Percentiles rank a stretch among this genome's conserved stretches.
These are phyloP conservation scores for Cubamyces sp. DNA, from an alignment of 768 basidiomycete species.

Conservation along the genomic window DNA sequence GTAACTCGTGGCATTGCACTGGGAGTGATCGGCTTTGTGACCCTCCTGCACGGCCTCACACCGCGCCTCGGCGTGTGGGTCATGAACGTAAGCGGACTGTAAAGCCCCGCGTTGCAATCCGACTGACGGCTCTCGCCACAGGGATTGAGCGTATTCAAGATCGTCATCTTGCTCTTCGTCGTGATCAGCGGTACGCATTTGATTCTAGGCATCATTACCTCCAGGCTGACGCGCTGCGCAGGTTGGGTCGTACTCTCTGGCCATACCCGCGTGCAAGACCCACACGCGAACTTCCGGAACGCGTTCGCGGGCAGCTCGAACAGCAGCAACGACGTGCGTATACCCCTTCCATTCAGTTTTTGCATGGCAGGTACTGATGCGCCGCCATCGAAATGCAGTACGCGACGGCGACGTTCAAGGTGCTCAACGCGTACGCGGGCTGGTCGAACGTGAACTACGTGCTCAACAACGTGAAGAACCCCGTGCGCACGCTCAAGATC, in stretches of 20 bases:
- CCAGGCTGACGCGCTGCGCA: slow-evolving; percentile 11
- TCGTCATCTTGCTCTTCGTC: slow-evolving; percentile 55
- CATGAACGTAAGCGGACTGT: slow-evolving; percentile 51
- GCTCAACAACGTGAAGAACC: slow-evolving; percentile 62
- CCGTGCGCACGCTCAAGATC: slow-evolving; percentile 63
- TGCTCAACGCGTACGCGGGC: slow-evolving; percentile 51
- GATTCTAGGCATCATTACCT: not conserved
- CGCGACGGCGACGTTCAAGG: slow-evolving; percentile 63
- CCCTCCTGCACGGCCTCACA: slow-evolving; percentile 54
- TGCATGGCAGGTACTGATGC: not conserved
- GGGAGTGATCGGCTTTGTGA: slow-evolving; percentile 55
- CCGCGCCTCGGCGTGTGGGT: slow-evolving; percentile 52
- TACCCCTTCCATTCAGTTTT: not conserved
- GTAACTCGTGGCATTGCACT: slow-evolving; percentile 61
- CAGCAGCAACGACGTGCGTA: slow-evolving; percentile 50
- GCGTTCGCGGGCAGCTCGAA: slow-evolving; percentile 59
- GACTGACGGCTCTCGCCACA: slow-evolving; percentile 28
- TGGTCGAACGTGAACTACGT: slow-evolving; percentile 65
- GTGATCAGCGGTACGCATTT: slow-evolving; percentile 47
- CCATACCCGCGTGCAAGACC: slow-evolving; percentile 56
- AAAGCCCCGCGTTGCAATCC: slow-evolving; percentile 37
- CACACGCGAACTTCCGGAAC: slow-evolving; percentile 59
- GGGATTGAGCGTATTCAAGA: slow-evolving; percentile 58
- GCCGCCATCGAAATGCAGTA: slow-evolving; percentile 42
- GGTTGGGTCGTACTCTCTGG: slow-evolving; percentile 67